phyloP scores from a whole-genome alignment of 352 stramenopile genomes.

The Pythium graminicola region DNA sequence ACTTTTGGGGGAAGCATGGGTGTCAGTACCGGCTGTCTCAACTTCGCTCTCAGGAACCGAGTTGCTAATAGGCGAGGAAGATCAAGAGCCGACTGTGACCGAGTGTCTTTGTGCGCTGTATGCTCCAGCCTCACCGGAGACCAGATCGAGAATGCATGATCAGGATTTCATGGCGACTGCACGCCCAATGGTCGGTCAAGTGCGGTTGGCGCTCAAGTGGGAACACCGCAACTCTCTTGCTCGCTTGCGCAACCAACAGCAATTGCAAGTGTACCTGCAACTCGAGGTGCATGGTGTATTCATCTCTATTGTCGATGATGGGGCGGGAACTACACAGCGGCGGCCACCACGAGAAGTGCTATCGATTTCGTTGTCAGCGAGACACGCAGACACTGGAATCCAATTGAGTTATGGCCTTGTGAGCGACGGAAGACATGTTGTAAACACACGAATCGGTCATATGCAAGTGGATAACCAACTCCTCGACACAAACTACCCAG shows the following conservation, averaged over 20 bases:
- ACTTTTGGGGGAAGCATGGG: constrained; percentile 74
- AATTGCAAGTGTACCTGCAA: constrained; percentile 61
- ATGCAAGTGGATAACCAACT: constrained; percentile 85
- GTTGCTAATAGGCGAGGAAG: constrained; percentile 13
- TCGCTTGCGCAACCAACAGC: constrained; percentile 34
- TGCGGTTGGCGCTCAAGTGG: constrained; percentile 75
- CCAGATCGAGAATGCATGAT: constrained; percentile 16
- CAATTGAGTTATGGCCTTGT: constrained; percentile 71
- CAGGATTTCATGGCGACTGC: constrained; percentile 20
- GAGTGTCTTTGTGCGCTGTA: constrained; percentile 70
- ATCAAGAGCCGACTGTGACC: constrained; percentile 10
- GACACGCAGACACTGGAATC: constrained; percentile 61
- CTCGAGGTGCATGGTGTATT: constrained; percentile 68
- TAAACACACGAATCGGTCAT: constrained; percentile 71
- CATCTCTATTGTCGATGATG: constrained; percentile 71
- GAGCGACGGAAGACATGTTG: constrained; percentile 61
- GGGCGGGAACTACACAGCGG: constrained; percentile 20
- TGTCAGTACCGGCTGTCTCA: constrained; percentile 41
- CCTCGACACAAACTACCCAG: constrained; percentile 77
- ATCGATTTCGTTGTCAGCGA: constrained; percentile 64
- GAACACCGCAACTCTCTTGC: constrained; percentile 55
- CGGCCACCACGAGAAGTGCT: constrained; percentile 54
- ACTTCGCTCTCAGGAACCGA: constrained; percentile 2
- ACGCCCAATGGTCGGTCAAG: constrained; percentile 61
- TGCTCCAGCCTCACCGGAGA: constrained; percentile 23